Base-by-base conservation (phyloP, 108 stramenopile genomes). In the Bacterosira constricta region DNA sequence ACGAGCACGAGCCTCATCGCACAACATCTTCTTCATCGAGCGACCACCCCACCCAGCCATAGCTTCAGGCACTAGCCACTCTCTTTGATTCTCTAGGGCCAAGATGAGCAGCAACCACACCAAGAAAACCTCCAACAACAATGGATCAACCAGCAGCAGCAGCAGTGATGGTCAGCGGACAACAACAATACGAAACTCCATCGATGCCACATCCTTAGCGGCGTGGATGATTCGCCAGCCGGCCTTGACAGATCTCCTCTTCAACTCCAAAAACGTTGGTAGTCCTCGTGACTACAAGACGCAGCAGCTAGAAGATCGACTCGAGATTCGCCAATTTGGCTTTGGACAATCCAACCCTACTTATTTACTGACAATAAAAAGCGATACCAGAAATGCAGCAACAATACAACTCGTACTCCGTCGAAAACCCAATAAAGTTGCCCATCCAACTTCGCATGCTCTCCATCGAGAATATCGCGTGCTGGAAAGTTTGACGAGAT, bases 291-390 rank as follows among this genome's bases (percentile, higher is more conserved):
- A n/a, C n/a, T n/a, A n/a, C n/a, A n/a, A n/a, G n/a, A n/a, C 37
- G n/a, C 5, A 38, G 10, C 38, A 15, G 26, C 53, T 75, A 9
- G 39, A 39, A 10, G 26, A 69, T 10, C 51, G 54, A 9, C n/a
- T 89, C 29, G 47, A 68, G 41, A 63, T 93, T 49, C 83, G 78
- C 25, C 91, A 93, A 71, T 94, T 97, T 72, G 91, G 90, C 37
- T 96, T 96, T 66, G 98, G 98, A 8, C 98, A 99, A 66, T 91
- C 90, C 27, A 98, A 98, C 83, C 98, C 98, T 30, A 99, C 98
- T 7, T 99, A 94, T 75, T 64, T 96, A 18, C 54, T 97, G 3
- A 70, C 55, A 12, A 75, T 96, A 26, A 58, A 39, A 9, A 37
- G 50, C 20, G 68, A 66, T 12, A 11, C 20, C 20, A 37, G 20